These are phyloP conservation scores for Botryotinia globosa DNA, from an alignment of 2,329 filamentous ascomycete species.

Conservation along the genomic window DNA sequence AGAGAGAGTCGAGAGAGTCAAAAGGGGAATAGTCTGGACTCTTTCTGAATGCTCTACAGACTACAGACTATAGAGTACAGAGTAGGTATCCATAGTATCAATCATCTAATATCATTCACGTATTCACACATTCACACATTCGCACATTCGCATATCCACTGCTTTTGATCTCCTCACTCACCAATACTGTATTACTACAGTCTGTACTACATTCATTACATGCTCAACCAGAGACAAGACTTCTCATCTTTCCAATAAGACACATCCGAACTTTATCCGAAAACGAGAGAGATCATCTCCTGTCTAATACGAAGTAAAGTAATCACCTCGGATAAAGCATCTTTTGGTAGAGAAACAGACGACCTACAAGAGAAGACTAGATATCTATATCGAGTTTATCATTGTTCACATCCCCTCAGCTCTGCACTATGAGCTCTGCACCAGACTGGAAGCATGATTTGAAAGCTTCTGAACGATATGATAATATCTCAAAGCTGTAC, in stretches of 20 bases:
- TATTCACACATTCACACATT: neutral
- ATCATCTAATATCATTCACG: neutral
- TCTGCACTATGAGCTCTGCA: slow-evolving; percentile 27
- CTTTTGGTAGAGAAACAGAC: neutral
- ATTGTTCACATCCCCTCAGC: neutral
- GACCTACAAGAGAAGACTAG: too few species aligned
- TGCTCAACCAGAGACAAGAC: neutral
- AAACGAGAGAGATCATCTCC: neutral
- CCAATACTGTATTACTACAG: too few species aligned
- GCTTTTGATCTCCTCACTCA: neutral
- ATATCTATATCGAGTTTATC: neutral
- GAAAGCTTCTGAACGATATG: slow-evolving; percentile 52
- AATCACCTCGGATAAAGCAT: neutral
- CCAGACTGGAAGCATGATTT: slow-evolving; percentile 36
- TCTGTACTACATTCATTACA: neutral
- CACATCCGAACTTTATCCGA: slow-evolving; percentile 5
- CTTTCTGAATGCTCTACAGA: neutral
- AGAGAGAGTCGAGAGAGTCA: neutral
- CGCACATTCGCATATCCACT: neutral
- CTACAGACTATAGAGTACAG: too few species aligned
- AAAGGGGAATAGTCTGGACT: neutral
- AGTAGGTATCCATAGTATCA: neutral
- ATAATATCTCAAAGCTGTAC: slow-evolving; percentile 61
- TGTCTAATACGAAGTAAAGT: neutral
- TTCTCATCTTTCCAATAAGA: neutral